Evolutionary conservation across 2,329 filamentous ascomycete genomes (phyloP).

Genomic region (Penicillium sp.): DNA sequence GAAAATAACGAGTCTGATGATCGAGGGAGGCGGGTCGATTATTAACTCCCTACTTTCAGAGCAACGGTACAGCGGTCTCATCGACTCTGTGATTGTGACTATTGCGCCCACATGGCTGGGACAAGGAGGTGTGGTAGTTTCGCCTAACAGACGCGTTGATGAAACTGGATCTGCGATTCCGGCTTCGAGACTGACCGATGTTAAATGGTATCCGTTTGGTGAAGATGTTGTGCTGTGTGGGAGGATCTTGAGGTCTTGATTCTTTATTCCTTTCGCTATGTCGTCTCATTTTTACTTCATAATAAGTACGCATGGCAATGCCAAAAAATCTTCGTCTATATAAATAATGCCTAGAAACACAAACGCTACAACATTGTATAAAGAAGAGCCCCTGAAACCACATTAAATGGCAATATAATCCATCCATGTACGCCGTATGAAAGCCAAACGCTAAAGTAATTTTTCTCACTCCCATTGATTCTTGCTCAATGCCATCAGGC

Average conservation of each 20-base stretch:
- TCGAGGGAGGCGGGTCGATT: conserved; percentile 78
- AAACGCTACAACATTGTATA: background rate
- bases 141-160: conserved; percentile 55
- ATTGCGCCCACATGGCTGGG: conserved; percentile 87
- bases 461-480: conserved; percentile 5
- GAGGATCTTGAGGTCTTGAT: conserved; percentile 35
- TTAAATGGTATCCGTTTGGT: conserved; percentile 72
- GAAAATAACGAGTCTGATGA: conserved; percentile 70
- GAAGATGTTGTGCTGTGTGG: conserved; percentile 79
- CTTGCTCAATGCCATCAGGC: conserved; percentile 6
- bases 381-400: background rate
- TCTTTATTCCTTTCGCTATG: background rate
- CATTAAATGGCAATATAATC: background rate
- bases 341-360: background rate
- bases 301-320: background rate
- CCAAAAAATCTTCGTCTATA: background rate
- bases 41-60: conserved; percentile 72
- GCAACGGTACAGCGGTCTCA: conserved; percentile 41
- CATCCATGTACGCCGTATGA: background rate
- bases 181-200: conserved; percentile 54
- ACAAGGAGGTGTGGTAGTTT: conserved; percentile 72
- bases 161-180: conserved; percentile 55
- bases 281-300: background rate
- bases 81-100: conserved; percentile 78
- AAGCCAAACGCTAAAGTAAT: background rate